Evolutionary conservation across 108 stramenopile species (phyloP).

Genomic region (Nannochloropsis salina): DNA sequence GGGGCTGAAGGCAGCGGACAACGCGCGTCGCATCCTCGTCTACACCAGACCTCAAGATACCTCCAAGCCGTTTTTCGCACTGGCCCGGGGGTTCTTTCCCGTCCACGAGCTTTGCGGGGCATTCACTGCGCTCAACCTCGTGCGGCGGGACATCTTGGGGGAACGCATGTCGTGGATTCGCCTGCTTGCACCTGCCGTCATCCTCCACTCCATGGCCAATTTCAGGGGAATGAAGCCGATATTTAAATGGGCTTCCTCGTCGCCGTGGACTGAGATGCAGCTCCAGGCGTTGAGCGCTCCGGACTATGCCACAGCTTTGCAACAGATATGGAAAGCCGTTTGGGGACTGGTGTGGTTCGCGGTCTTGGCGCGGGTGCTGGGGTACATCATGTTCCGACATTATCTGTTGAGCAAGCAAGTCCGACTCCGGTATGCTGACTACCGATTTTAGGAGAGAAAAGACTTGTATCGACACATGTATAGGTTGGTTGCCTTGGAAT

Average conservation of each 20-base stretch:
- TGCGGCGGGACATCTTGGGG: constrained; percentile 54
- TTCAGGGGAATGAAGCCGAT: constrained; percentile 83
- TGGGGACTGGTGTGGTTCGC: constrained; percentile 19
- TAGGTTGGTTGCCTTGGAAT: no score
- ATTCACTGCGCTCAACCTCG: constrained; percentile 78
- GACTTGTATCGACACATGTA: no score
- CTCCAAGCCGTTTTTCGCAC: constrained; percentile 42
- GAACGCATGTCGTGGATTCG: neutral
- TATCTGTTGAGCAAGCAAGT: constrained; percentile 20
- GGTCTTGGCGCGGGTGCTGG: constrained; percentile 3
- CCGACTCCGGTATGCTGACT: neutral
- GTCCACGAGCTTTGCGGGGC: constrained; percentile 88
- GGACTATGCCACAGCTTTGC: constrained; percentile 16
- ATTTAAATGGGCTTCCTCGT: constrained; percentile 79
- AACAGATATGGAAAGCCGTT: constrained; percentile 16
- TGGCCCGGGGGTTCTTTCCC: constrained; percentile 74
- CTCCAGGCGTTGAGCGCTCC: constrained; percentile 50
- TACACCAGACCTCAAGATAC: constrained; percentile 38
- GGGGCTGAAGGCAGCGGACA: constrained; percentile 41
- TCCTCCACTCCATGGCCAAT: constrained; percentile 81
- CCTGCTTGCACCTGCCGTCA: constrained; percentile 62
- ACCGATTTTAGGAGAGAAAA: neutral
- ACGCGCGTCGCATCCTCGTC: constrained; percentile 36
- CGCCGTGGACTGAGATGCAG: constrained; percentile 86
- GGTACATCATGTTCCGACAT: constrained; percentile 17